Evolutionary conservation across 2,329 filamentous ascomycete species (phyloP).

Genomic region (Stemphylium beticola): DNA sequence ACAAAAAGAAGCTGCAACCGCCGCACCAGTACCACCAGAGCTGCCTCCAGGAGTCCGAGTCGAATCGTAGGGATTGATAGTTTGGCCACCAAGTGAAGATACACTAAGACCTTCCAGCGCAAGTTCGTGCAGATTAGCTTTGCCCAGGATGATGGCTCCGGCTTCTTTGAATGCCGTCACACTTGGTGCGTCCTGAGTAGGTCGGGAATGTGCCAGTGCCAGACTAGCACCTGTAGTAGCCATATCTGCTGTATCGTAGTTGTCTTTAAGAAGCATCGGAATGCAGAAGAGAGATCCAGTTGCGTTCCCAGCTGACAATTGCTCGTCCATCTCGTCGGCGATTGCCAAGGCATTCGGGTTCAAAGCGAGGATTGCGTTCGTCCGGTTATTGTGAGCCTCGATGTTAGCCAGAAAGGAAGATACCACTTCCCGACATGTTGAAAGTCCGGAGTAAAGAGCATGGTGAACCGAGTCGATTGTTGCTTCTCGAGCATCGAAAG

Average conservation of each 20-base stretch:
- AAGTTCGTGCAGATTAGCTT: slow-evolving; percentile 67
- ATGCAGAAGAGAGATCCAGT: slow-evolving; percentile 65
- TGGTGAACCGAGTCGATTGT: slow-evolving; percentile 64
- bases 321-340: slow-evolving; percentile 59
- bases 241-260: slow-evolving; percentile 63
- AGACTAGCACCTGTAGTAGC: slow-evolving; percentile 64
- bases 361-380: slow-evolving; percentile 64
- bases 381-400: slow-evolving; percentile 60
- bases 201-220: slow-evolving; percentile 57
- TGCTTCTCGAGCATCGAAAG: slow-evolving; percentile 63
- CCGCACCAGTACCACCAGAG: slow-evolving; percentile 67
- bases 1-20: slow-evolving; percentile 63
- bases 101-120: slow-evolving; percentile 68
- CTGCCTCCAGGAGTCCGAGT: slow-evolving; percentile 70
- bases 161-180: slow-evolving; percentile 58
- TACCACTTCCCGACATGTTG: slow-evolving; percentile 62
- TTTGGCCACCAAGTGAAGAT: slow-evolving; percentile 69
- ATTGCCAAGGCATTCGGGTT: slow-evolving; percentile 56
- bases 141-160: slow-evolving; percentile 63
- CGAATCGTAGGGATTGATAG: slow-evolving; percentile 69
- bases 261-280: slow-evolving; percentile 69
- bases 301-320: slow-evolving; percentile 56
- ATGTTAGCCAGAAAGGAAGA: slow-evolving; percentile 64
- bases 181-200: slow-evolving; percentile 57
- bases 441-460: slow-evolving; percentile 59